Conservation (phyloP, 202 grass and related monocot genomes). For the Panicum hallii region DNA sequence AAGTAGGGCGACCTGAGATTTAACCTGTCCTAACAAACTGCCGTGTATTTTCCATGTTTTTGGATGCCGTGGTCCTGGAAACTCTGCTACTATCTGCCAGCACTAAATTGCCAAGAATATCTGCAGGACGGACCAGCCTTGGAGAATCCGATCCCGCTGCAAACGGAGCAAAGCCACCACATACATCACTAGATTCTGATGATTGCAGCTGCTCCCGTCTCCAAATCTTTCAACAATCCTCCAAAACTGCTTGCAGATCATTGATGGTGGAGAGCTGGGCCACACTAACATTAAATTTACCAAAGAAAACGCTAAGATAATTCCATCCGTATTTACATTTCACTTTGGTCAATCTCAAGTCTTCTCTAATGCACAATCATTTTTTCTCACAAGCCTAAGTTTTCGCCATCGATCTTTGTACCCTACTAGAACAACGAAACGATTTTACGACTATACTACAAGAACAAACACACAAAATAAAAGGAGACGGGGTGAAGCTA, state of each 20-base stretch:
- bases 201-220: conserved; percentile 10
- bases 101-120: background rate
- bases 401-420: conserved; percentile 6
- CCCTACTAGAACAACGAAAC: background rate
- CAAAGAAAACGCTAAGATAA: background rate
- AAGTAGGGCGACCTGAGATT: background rate
- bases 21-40: too few species aligned
- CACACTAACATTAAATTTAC: background rate
- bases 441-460: background rate
- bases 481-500: background rate
- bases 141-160: background rate
- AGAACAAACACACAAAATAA: background rate
- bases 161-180: background rate
- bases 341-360: background rate
- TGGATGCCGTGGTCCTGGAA: conserved; percentile 19
- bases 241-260: conserved; percentile 6
- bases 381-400: background rate
- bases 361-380: background rate
- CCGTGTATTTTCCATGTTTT: background rate
- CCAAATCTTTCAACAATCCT: background rate
- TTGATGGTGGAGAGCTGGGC: background rate
- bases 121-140: background rate
- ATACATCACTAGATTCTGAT: background rate
- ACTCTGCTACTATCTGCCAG: background rate
- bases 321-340: conserved; percentile 38